phyloP scores from a whole-genome alignment of 176 grass and related monocot species.

The Aechmea fasciata region DNA sequence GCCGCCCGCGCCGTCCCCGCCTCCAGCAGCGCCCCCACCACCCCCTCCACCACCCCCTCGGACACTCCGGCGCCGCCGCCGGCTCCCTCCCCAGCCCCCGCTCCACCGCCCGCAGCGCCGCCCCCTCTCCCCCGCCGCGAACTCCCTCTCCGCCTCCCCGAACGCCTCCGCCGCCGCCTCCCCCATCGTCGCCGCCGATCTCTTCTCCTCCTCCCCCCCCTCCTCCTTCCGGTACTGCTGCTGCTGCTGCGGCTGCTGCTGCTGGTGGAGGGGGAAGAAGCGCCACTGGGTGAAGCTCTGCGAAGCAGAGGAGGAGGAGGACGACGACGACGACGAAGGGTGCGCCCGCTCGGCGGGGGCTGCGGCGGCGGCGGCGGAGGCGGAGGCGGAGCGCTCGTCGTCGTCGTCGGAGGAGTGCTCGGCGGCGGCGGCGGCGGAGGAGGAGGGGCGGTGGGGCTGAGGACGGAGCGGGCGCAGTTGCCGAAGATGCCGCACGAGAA shows the following conservation, averaged over 20 bases:
- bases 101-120: conserved; percentile 39
- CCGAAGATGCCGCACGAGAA: conserved; percentile 80
- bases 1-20: conserved; percentile 43
- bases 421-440: not conserved
- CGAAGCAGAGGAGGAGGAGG: conserved; percentile 58
- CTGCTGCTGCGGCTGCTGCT: not conserved
- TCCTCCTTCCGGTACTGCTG: not conserved
- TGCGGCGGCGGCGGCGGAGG: conserved; percentile 8
- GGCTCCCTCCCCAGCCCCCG: conserved; percentile 34
- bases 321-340: conserved; percentile 41
- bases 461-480: conserved; percentile 64
- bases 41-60: conserved; percentile 29
- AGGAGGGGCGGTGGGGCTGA: conserved; percentile 32
- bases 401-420: conserved; percentile 20
- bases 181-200: conserved; percentile 15
- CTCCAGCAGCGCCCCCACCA: conserved; percentile 50
- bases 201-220: not conserved
- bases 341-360: conserved; percentile 7
- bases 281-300: conserved; percentile 88
- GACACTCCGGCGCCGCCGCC: conserved; percentile 15
- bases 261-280: conserved; percentile 53
- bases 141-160: conserved; percentile 19
- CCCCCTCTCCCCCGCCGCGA: conserved; percentile 41
- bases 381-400: conserved; percentile 20
- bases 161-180: conserved; percentile 21